These are phyloP conservation scores for Themeda triandra DNA, from an alignment of 176 grass and related monocot genomes.

Conservation along the genomic window DNA sequence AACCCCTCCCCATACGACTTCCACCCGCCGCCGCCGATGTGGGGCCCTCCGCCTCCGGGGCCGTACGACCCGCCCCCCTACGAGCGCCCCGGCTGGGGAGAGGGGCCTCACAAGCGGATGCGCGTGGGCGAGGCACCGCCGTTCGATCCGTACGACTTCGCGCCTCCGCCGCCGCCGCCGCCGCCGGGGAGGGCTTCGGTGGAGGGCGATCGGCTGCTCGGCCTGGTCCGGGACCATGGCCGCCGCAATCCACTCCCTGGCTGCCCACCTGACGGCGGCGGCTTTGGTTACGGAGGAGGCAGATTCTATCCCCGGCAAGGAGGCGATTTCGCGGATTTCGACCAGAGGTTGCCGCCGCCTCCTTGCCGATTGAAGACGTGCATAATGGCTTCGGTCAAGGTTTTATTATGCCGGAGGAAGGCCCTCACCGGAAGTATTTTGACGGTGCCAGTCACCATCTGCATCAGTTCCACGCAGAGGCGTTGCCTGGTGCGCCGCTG, in stretches of 20 bases:
- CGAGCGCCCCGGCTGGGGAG: constrained; percentile 25
- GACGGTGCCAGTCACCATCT: constrained; percentile 5
- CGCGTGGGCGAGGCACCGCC: constrained; percentile 51
- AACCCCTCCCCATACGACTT: no score
- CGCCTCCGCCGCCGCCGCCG: constrained; percentile 19
- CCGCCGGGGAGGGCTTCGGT: constrained; percentile 23
- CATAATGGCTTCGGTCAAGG: neutral
- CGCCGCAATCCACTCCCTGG: neutral
- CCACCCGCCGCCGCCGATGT: constrained; percentile 20
- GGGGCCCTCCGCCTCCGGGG: constrained; percentile 23
- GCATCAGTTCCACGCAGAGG: constrained; percentile 28
- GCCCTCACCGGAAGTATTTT: constrained; percentile 18
- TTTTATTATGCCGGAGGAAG: constrained; percentile 14
- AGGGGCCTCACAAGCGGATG: constrained; percentile 69
- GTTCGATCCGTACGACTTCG: constrained; percentile 25
- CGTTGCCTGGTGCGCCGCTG: neutral
- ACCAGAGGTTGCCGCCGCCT: constrained; percentile 32
- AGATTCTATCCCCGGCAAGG: constrained; percentile 14
- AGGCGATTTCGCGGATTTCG: constrained; percentile 21
- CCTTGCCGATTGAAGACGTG: neutral
- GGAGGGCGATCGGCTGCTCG: constrained; percentile 61
- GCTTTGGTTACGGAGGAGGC: constrained; percentile 26
- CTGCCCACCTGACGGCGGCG: constrained; percentile 21
- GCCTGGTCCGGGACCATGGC: constrained; percentile 75
- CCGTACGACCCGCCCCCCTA: neutral